Conservation (phyloP, 2,329 filamentous ascomycete genomes). For the Fusarium continuum region DNA sequence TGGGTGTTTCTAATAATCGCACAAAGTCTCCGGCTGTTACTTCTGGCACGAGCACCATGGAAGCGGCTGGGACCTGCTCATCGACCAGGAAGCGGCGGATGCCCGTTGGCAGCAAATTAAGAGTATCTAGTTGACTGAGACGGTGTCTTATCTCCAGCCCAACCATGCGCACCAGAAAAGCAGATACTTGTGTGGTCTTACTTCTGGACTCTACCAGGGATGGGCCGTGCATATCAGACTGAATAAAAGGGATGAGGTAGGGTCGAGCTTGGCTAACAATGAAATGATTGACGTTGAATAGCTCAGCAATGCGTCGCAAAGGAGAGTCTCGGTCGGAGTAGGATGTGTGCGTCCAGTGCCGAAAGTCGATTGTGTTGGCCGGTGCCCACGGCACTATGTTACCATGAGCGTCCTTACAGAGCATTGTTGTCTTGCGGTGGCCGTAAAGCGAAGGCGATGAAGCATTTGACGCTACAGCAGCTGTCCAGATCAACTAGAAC, state of each 20-base stretch:
- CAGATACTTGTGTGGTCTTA: conserved; percentile 65
- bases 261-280: conserved; percentile 92
- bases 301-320: conserved; percentile 77
- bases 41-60: conserved; percentile 83
- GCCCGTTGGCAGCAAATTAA: conserved; percentile 74
- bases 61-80: conserved; percentile 80
- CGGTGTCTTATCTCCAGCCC: conserved; percentile 83
- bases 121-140: conserved; percentile 79
- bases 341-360: conserved; percentile 72
- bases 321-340: conserved; percentile 72
- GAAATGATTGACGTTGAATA: conserved; percentile 95
- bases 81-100: conserved; percentile 83
- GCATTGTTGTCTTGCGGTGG: conserved; percentile 69
- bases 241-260: conserved; percentile 86
- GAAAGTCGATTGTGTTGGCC: conserved; percentile 68
- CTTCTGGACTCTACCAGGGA: conserved; percentile 67
- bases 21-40: conserved; percentile 77
- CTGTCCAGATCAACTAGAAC: conserved; percentile 77
- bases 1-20: conserved; percentile 84
- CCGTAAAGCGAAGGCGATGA: conserved; percentile 72
- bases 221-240: conserved; percentile 81
- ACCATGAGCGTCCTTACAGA: conserved; percentile 81
- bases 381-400: conserved; percentile 78
- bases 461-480: conserved; percentile 79
- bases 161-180: conserved; percentile 72